Conservation (phyloP, 768 basidiomycete genomes). For the Strobilomyces dryophilus region DNA sequence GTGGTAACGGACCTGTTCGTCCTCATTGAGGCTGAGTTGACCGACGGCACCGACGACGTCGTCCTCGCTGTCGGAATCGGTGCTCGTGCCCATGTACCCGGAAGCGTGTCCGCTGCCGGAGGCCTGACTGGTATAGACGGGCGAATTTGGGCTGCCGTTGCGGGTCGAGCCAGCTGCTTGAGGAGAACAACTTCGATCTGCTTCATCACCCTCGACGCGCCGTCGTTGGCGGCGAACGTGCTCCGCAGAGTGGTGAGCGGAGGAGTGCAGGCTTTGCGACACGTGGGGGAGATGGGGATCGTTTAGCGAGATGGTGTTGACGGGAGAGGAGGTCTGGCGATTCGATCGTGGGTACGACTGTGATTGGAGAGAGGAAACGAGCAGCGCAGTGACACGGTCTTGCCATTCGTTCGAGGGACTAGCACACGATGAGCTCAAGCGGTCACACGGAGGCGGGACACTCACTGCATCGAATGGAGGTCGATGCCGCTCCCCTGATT, state of each 20-base stretch:
- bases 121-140: slow-evolving; percentile 8
- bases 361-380: slow-evolving; percentile 20
- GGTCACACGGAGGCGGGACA: slow-evolving; percentile 3
- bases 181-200: slow-evolving; percentile 7
- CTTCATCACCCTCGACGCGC: slow-evolving; percentile 33
- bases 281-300: slow-evolving; percentile 10
- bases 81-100: slow-evolving; percentile 29
- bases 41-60: slow-evolving; percentile 70
- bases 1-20: slow-evolving; percentile 81
- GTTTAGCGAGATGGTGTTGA: slow-evolving; percentile 9
- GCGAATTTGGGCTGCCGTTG: slow-evolving; percentile 20
- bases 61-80: slow-evolving; percentile 37
- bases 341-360: background rate
- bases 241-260: slow-evolving; percentile 21
- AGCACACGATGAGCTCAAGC: background rate
- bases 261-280: slow-evolving; percentile 5
- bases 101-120: slow-evolving; percentile 19
- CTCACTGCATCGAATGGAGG: slow-evolving; percentile 62
- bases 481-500: slow-evolving; percentile 29
- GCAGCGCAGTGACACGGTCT: slow-evolving; percentile 46
- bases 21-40: slow-evolving; percentile 84
- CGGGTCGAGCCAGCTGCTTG: slow-evolving; percentile 2
- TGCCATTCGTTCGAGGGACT: slow-evolving; percentile 87
- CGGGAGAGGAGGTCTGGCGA: background rate
- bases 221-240: slow-evolving; percentile 47